phyloP scores from a whole-genome alignment of 148 eudicot genomes.

The Chenopodium album region DNA sequence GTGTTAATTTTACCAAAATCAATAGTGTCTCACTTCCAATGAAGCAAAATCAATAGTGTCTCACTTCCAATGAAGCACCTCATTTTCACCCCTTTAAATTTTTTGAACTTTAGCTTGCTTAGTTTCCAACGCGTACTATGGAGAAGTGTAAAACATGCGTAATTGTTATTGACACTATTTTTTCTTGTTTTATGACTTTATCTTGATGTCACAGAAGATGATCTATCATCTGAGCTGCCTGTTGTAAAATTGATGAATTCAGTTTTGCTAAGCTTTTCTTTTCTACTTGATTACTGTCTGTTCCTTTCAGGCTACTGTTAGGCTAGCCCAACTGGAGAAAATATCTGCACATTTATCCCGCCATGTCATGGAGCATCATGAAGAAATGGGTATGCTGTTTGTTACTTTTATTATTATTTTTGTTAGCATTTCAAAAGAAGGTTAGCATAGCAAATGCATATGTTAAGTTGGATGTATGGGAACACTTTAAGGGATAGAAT shows the following conservation, averaged over 20 bases:
- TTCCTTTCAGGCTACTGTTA: slow-evolving; percentile 70
- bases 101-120: background rate
- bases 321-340: slow-evolving; percentile 82
- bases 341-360: slow-evolving; percentile 70
- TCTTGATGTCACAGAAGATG: background rate
- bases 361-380: slow-evolving; percentile 95
- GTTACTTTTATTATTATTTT: background rate
- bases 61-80: background rate
- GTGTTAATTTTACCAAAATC: background rate
- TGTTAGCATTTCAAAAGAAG: no score
- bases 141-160: background rate
- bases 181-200: background rate
- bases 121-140: background rate
- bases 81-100: background rate
- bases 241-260: background rate
- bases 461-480: no score
- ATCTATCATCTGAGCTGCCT: background rate
- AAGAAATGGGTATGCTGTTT: slow-evolving; percentile 79
- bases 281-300: slow-evolving; percentile 23
- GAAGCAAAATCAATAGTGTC: background rate
- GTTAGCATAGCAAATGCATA: no score
- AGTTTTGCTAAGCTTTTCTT: slow-evolving; percentile 2
- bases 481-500: no score
- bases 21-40: background rate
- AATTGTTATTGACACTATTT: background rate